These are phyloP conservation scores for Fusarium palustre DNA, from an alignment of 2,329 filamentous ascomycete species.

Conservation along the genomic window DNA sequence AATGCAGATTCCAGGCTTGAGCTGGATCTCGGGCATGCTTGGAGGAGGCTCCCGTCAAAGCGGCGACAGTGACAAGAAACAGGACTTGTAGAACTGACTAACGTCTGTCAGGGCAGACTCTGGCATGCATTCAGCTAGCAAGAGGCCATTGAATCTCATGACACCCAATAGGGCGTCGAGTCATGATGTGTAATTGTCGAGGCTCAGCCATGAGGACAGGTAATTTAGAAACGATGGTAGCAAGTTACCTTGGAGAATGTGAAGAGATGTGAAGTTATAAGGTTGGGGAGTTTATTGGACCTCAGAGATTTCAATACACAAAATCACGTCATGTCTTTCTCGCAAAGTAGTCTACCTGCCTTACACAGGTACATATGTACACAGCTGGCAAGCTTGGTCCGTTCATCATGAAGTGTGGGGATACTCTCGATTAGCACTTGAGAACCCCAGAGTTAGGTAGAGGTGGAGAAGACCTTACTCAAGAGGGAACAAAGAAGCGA, in stretches of 20 bases:
- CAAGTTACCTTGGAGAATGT: not conserved
- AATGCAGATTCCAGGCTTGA: slow-evolving; percentile 54
- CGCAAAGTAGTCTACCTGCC: not conserved
- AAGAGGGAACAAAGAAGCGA: slow-evolving; percentile 28
- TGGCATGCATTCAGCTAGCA: not conserved
- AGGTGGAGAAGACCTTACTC: slow-evolving; percentile 26
- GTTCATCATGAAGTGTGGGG: not conserved
- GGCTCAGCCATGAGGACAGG: slow-evolving; percentile 1
- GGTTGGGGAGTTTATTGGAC: not conserved
- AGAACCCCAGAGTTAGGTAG: slow-evolving; percentile 9
- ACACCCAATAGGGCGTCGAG: slow-evolving; percentile 23
- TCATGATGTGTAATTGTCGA: slow-evolving; percentile 7
- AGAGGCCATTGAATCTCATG: slow-evolving; percentile 11
- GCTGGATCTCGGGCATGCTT: slow-evolving; percentile 52
- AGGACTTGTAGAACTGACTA: slow-evolving; percentile 31
- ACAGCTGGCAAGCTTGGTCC: not conserved
- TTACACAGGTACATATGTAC: not conserved
- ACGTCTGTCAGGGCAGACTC: not conserved
- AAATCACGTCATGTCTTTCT: not conserved
- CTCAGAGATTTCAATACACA: too few species aligned
- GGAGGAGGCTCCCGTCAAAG: slow-evolving; percentile 22
- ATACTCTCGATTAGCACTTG: not conserved
- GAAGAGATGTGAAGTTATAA: not conserved
- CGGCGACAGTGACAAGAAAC: slow-evolving; percentile 27
- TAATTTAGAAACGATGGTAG: not conserved